A percentile compares a stretch with the other conserved stretches of the same genome.
phyloP scores from a whole-genome alignment of 768 basidiomycete genomes.

The Udeniomyces megalosporus region DNA sequence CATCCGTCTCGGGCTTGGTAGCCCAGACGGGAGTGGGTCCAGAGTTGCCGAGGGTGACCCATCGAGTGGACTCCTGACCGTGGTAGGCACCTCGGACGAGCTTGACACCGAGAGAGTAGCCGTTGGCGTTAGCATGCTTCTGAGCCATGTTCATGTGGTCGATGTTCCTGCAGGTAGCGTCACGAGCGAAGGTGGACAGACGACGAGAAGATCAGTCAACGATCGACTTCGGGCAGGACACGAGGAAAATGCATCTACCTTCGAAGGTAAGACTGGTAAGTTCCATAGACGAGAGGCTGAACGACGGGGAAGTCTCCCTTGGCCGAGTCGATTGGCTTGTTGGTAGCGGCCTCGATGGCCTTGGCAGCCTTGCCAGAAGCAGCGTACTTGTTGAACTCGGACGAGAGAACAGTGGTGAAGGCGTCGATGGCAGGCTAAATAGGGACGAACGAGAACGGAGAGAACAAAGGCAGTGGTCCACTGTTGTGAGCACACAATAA shows the following conservation, averaged over 20 bases:
- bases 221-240: not conserved
- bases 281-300: constrained; percentile 63
- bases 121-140: constrained; percentile 44
- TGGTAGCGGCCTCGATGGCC: constrained; percentile 15
- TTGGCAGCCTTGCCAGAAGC: constrained; percentile 16
- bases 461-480: not conserved
- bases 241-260: constrained; percentile 35
- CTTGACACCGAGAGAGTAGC: constrained; percentile 72
- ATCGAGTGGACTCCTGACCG: constrained; percentile 40
- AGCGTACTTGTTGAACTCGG: constrained; percentile 47
- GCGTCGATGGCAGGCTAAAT: constrained; percentile 65
- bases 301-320: constrained; percentile 21
- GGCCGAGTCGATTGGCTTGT: not conserved
- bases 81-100: constrained; percentile 90
- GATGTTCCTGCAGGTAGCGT: constrained; percentile 50
- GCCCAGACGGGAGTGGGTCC: constrained; percentile 49
- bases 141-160: constrained; percentile 50
- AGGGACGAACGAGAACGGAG: not conserved
- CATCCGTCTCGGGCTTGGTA: constrained; percentile 55
- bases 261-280: constrained; percentile 75
- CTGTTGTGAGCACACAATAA: not conserved
- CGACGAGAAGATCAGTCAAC: not conserved
- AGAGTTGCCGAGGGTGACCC: constrained; percentile 66
- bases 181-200: too few relatives aligned
- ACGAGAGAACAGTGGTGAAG: constrained; percentile 54